Evolutionary conservation across 1,284 basidiomycete species (phyloP), one percentile per base, ranked within the genome.

Genomic region (Coriolopsis trogii): DNA sequence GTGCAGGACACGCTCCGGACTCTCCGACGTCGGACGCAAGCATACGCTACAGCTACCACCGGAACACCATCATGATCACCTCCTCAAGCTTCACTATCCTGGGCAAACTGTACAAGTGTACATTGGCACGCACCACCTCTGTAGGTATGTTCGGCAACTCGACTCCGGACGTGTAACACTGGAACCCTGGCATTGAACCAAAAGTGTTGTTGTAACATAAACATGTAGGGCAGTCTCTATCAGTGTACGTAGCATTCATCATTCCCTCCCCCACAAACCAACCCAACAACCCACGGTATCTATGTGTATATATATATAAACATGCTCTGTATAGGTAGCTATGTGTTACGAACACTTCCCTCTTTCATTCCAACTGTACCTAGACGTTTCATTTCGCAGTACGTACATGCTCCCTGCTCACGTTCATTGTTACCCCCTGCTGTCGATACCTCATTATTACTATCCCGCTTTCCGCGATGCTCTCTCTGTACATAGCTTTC

Each of bases 1-100:
- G 78, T 88, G 52, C 82, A 80, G 60, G 82, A 82, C 47, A 80
- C 81, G 34, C 73, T 87, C 26, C 73, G 77, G 37, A 79, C 79
- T 46, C 75, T 86, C 37, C 80, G 80, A 63, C 70, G 75, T 53
- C 71, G 75, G 54, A 73, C 78, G 34, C 75, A 76, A 53, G 34
- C 52, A n/a, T 30, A n/a, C n/a, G n/a, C n/a, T n/a, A n/a, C n/a
- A n/a, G n/a, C 42, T 20, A 15, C 29, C 30, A 20, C n/a, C 45
- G 31, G 28, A 34, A 29, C 43, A 20, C 24, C 40, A 23, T 26
- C 46, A n/a, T 50, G 34, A 41, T 24, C 48, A 37, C 30, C 21
- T 25, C 34, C 20, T 25, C 20, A 15, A 28, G 38, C 23, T 23
- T 20, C 26, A 39, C 39, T 29, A 20, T 6, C 42, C 49, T 34